Base-by-base conservation (phyloP, 2,329 filamentous ascomycete genomes). In the Xylariaceae sp. region DNA sequence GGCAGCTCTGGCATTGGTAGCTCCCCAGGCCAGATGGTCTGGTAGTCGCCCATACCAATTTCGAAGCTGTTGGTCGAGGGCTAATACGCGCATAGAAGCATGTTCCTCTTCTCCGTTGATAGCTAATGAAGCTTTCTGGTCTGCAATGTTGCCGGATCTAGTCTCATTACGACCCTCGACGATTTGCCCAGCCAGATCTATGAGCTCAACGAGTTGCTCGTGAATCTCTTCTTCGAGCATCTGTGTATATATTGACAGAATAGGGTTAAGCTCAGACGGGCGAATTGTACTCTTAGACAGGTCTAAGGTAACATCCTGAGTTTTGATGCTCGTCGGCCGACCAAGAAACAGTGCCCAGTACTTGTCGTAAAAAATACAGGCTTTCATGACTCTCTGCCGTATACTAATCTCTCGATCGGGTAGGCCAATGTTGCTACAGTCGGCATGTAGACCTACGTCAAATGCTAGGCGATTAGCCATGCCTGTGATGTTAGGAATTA, bases 381-480 rank as follows among this genome's bases (percentile, higher is more conserved):
- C 58, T 31, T 24, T 62, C 55, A 62, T 60, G 12, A 60, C 61
- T 48, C 48, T 63, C 21, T 23, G 36, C 19, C 59, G 50, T 49
- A 61, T 46, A 17, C 43, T 36, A n/a, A 50, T 3, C 31, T 63
- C 61, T 33, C 50, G 48, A 9, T 61, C 44, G 2, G 55, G 21
- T n/a, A 62, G 46, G 12, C 49, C 52, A 41, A 48, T 34, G 4
- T 47, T 55, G 26, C 29, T 44, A 34, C 39, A 55, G 41, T 60
- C 49, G 23, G 53, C 17, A 31, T 62, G 52, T 8, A 63, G 49
- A 6, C 61, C 58, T 9, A 63, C 43, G 17, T 57, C 56, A 41
- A 62, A 48, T 8, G 61, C 61, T n/a, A 63, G 21, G 17, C 43
- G 56, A 44, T 53, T 62, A 11, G 61, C 61, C 61, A 63, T 63